Evolutionary conservation across 805 yeast genomes (phyloP), one percentile per base, ranked within the genome.

Genomic region (Cyberlindnera petersonii): DNA sequence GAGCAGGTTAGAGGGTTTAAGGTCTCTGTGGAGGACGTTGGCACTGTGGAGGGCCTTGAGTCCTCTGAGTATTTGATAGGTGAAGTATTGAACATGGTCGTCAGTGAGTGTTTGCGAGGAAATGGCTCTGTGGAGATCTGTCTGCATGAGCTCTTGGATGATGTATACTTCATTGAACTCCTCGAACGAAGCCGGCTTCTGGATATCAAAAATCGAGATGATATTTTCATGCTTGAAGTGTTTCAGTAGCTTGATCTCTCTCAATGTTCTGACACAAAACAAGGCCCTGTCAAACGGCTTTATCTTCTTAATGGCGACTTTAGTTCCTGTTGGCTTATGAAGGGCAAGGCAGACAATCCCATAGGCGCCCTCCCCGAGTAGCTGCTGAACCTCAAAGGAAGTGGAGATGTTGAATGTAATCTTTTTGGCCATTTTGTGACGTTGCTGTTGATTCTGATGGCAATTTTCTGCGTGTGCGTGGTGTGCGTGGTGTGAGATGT

Each of bases 311-410:
- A 91, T 88, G 28, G 98, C 98, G n/a, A 91, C 97, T 47, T 78
- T 78, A 50, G 83, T 89, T 39, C 82, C 82, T 1, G 93, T 75
- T 6, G 96, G 95, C 54, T 77, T 75, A 62, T 91, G 96, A 9
- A 80, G 64, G 0, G 97, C 97, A 9, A 91, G 77, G 60, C 96
- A 80, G 9, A 91, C 98, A 10, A 89, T 79, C 6, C 98, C 98
- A 58, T 91, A 91, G 0, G 98, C 97, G 15, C 98, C 98, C 61
- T 88, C 95, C 8, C 98, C 98, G 2, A 91, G 80, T 13, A 91
- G 75, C 49, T 86, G 87, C 36, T 81, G 69, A 33, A 91, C 79
- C 60, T 87, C 87, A 61, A 89, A 91, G 55, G 86, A 88, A 45
- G 83, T 85, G 21, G 89, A 79, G 20, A 91, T 91, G 59, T 87